A percentile compares a stretch with the other conserved stretches of the same genome.
These are phyloP conservation scores for Talaromyces albobiverticillius DNA, from an alignment of 2,329 filamentous ascomycete genomes.

Conservation along the genomic window DNA sequence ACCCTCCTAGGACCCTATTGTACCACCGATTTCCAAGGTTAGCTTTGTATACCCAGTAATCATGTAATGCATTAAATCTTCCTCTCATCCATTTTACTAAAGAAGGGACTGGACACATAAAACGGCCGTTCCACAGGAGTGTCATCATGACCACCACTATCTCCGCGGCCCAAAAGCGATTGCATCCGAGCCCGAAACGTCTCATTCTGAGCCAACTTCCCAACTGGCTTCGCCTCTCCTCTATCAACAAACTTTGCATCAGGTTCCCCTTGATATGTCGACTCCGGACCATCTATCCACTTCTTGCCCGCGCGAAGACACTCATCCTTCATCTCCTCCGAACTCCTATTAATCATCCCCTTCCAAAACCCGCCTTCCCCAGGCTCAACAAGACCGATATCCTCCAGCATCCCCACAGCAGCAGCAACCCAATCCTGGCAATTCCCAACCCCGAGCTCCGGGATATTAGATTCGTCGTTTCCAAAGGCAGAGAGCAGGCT, in stretches of 20 bases:
- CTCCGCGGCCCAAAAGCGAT: slow-evolving; percentile 14
- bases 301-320: slow-evolving; percentile 12
- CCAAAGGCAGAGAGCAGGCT: slow-evolving; percentile 17
- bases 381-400: neutral
- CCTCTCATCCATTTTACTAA: slow-evolving; percentile 10
- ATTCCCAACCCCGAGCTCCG: slow-evolving; percentile 19
- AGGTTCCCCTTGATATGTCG: neutral
- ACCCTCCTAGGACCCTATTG: no score
- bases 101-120: slow-evolving; percentile 20
- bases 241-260: slow-evolving; percentile 19
- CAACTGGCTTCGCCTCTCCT: slow-evolving; percentile 5
- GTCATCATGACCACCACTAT: neutral
- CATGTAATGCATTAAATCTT: no score
- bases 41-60: no score
- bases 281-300: slow-evolving; percentile 18
- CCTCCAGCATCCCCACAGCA: slow-evolving; percentile 13
- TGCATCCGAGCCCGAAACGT: slow-evolving; percentile 15
- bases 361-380: slow-evolving; percentile 20
- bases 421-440: slow-evolving; percentile 19
- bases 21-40: no score
- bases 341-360: slow-evolving; percentile 18
- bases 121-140: slow-evolving; percentile 13
- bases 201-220: slow-evolving; percentile 16
- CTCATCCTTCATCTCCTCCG: slow-evolving; percentile 15
- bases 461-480: slow-evolving; percentile 16